Percentiles rank a stretch among this genome's conserved stretches.
Evolutionary conservation across 768 basidiomycete genomes (phyloP).

Genomic region (Calocera viscosa): DNA sequence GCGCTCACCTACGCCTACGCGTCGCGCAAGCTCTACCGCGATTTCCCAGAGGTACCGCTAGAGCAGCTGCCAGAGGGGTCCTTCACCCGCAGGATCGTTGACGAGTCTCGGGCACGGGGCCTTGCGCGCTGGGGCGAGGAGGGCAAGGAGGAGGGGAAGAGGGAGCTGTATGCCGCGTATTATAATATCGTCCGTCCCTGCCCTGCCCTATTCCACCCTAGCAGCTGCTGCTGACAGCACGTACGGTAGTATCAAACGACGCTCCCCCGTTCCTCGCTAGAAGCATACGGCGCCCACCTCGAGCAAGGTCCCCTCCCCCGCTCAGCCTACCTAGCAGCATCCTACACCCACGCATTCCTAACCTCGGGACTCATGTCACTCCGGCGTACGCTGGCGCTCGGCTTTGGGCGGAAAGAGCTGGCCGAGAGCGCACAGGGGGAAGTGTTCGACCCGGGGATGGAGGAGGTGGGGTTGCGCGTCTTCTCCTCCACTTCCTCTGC

Average conservation of each 20-base stretch:
- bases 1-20: not conserved
- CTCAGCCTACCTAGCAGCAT: not conserved
- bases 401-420: not conserved
- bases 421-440: not conserved
- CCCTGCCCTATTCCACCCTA: not conserved
- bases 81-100: not conserved
- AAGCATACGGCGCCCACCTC: not conserved
- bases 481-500: not conserved
- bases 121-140: not conserved
- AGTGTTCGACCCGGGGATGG: not conserved
- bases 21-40: not conserved
- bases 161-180: not conserved
- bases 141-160: not conserved
- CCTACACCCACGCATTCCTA: not conserved
- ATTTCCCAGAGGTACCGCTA: not conserved
- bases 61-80: not conserved
- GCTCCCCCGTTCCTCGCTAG: not conserved
- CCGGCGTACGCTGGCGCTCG: not conserved
- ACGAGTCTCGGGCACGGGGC: not conserved
- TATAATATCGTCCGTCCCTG: not conserved
- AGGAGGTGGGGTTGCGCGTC: not conserved
- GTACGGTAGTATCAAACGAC: not conserved
- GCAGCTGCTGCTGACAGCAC: not conserved
- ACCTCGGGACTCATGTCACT: not conserved
- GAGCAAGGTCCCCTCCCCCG: not conserved